Evolutionary conservation across 2,329 filamentous ascomycete genomes (phyloP), one percentile per base, ranked within the genome.

Genomic region (Botrytis elliptica): DNA sequence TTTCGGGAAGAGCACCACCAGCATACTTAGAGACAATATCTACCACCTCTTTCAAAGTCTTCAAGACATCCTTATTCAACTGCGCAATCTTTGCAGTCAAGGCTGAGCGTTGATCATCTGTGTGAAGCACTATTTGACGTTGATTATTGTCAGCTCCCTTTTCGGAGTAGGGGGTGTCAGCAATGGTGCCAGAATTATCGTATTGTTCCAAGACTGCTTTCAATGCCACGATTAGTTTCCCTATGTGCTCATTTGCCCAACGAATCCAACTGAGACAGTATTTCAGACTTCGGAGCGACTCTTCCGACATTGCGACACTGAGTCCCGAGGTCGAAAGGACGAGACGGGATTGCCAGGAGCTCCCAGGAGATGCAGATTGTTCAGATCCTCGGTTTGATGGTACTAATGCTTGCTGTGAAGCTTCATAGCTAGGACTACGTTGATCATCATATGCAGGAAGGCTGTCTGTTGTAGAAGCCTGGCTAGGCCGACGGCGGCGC

Each of bases 321-420:
- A 98, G 87, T 0, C 94, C 95, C 0, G 94, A 97, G 0, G 95
- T 98, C 8, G 93, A 95, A 81, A 97, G 93, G 77, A 97, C 92
- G 29, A 98, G 85, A 22, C 94, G 90, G 18, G 92, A 93, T 75
- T 93, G 93, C 94, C 94, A 97, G n/a, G 79, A 81, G 9, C 82
- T 79, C 6, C 81, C 78, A 33, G 79, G 78, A 18, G 75, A 76
- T 38, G 73, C 73, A 3, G 77, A 36, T 57, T 80, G 77, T 7
- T 81, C 79, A 22, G 79, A 76, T 14, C 78, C 75, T 36, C 42
- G 46, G 36, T 80, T 79, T 2, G 81, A 79, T 59, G 83, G 78
- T 25, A 79, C 78, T 75, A 79, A 73, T 46, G 83, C 80, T 44
- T 83, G 77, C 74, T 79, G 81, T 74, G 86, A 84, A 77, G 93